These are phyloP conservation scores for Xylaria sp. DNA, from an alignment of 2,329 filamentous ascomycete genomes.

Conservation along the genomic window DNA sequence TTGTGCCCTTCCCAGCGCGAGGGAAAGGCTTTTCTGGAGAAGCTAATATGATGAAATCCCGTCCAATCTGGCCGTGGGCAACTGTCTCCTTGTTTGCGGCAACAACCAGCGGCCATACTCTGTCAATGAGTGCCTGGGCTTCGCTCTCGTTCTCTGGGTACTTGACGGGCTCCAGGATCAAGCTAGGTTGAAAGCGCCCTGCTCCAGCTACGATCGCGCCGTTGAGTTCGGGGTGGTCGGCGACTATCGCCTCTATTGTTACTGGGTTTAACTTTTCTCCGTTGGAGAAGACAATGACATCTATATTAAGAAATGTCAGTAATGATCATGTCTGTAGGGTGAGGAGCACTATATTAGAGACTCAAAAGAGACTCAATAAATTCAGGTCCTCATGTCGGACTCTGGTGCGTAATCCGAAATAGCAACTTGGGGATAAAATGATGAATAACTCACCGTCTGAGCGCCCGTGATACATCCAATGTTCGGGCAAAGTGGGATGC, in stretches of 20 bases:
- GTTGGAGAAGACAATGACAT: conserved; percentile 61
- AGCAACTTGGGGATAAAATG: background rate
- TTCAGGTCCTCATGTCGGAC: background rate
- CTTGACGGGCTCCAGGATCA: conserved; percentile 58
- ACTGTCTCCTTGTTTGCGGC: conserved; percentile 56
- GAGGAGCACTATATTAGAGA: background rate
- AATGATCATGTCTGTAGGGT: background rate
- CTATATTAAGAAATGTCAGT: conserved; percentile 21
- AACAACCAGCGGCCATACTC: conserved; percentile 57
- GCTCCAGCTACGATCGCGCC: conserved; percentile 59
- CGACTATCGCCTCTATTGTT: conserved; percentile 55
- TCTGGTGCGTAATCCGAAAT: background rate
- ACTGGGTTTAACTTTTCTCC: conserved; percentile 63
- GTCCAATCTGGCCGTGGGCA: conserved; percentile 58
- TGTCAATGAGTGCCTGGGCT: conserved; percentile 51
- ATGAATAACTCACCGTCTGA: conserved; percentile 49
- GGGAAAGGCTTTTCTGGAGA: conserved; percentile 56
- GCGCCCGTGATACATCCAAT: conserved; percentile 54
- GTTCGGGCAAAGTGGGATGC: conserved; percentile 52
- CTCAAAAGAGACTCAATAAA: background rate
- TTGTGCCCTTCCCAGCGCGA: conserved; percentile 57
- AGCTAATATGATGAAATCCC: conserved; percentile 53
- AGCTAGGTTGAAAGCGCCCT: conserved; percentile 57
- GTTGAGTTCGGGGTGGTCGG: conserved; percentile 53
- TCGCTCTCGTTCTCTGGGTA: conserved; percentile 47